phyloP scores from a whole-genome alignment of 2,329 filamentous ascomycete genomes.

The Laburnicola sp. region DNA sequence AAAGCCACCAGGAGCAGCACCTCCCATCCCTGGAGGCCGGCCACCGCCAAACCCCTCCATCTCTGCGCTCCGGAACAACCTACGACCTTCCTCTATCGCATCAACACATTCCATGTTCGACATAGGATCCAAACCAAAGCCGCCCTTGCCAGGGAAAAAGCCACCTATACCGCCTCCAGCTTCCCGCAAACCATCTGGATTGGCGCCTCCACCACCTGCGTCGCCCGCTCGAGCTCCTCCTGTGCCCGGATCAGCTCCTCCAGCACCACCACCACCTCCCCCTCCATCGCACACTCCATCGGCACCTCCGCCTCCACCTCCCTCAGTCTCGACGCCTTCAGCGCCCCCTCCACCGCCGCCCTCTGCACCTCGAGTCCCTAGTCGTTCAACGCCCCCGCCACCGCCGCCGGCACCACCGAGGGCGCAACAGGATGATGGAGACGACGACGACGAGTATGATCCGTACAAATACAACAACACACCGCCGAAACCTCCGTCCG shows the following conservation, averaged over 20 bases:
- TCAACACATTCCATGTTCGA: slow-evolving; percentile 62
- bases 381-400: slow-evolving; percentile 27
- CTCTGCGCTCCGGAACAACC: slow-evolving; percentile 51
- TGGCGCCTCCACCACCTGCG: slow-evolving; percentile 47
- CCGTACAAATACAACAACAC: slow-evolving; percentile 54
- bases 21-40: slow-evolving; percentile 56
- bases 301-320: slow-evolving; percentile 49
- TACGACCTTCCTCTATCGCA: slow-evolving; percentile 62
- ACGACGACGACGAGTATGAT: slow-evolving; percentile 25
- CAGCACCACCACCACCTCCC: slow-evolving; percentile 41
- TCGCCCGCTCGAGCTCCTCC: slow-evolving; percentile 49
- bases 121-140: slow-evolving; percentile 60
- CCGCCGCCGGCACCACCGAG: slow-evolving; percentile 49
- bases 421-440: slow-evolving; percentile 7
- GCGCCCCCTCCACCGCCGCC: slow-evolving; percentile 43
- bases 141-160: slow-evolving; percentile 80
- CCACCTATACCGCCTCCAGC: slow-evolving; percentile 61
- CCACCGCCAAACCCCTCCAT: slow-evolving; percentile 64
- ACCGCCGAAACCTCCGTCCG: slow-evolving; percentile 23
- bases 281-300: slow-evolving; percentile 44
- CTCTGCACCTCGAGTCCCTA: slow-evolving; percentile 26
- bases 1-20: slow-evolving; percentile 51
- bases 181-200: slow-evolving; percentile 60
- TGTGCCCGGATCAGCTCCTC: slow-evolving; percentile 39
- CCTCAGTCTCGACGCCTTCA: slow-evolving; percentile 46